Base-by-base conservation (phyloP, 768 basidiomycete genomes). In the Suillus clintonianus region DNA sequence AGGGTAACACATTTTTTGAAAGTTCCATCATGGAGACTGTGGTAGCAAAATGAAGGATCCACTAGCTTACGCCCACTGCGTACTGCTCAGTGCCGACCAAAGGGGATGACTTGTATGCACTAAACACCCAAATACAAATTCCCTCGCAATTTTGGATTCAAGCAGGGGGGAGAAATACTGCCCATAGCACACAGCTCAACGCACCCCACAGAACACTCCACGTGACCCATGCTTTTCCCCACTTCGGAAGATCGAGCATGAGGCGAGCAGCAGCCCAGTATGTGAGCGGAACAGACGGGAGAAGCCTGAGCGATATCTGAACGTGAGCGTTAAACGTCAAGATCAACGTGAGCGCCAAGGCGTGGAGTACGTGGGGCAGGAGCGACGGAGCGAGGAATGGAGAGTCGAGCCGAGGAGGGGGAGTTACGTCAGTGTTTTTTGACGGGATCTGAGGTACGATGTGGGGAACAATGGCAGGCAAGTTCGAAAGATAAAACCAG, bases 201-300 rank as follows among this genome's bases (percentile, higher is more conserved):
- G 80, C 74, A 4, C 91, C 89, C 95, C 96, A 99, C 0, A 89
- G 65, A 1, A 90, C 71, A 61, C 85, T 87, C 92, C 95, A 99
- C 13, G 76, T 72, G 3, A 95, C 77, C 92, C 95, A 98, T 50
- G 74, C 73, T 48, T 69, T 81, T 3, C 87, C 90, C 71, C 76
- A 80, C 41, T 58, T 62, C 19, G 83, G 84, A 30, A 78, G 74
- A 64, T 83, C 78, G 39, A 86, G 66, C 41, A 90, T 71, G 22
- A 95, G 74, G 75, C 85, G 81, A 4, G 92, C 87, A n/a, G 90
- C 87, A 3, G 87, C 89, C 97, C 97, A 98, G 74, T 94, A 95
- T 1, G 86, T 78, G 54, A 90, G 78, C 0, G 97, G 97, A 75
- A 94, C 82, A 4, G 90, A 85, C 1, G 89, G 83, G 24, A 87